phyloP scores from a whole-genome alignment of 495 filamentous ascomycete genomes.

The Opeltia flavorubescens region DNA sequence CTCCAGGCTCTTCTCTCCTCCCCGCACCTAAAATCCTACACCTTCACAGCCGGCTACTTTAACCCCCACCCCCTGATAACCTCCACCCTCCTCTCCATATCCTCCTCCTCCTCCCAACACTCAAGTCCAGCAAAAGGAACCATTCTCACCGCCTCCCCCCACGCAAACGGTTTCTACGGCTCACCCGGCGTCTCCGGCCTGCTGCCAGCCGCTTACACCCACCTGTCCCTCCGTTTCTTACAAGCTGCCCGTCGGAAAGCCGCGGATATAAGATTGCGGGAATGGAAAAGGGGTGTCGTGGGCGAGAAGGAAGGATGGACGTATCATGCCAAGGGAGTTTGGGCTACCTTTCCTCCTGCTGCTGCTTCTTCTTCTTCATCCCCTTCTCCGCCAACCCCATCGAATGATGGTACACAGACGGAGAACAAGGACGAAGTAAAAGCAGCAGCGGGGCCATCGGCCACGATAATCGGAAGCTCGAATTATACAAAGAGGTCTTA shows the following conservation, averaged over 20 bases:
- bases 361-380: neutral
- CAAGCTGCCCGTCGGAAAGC: constrained; percentile 43
- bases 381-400: neutral
- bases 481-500: constrained; percentile 96
- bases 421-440: constrained; percentile 27
- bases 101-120: constrained; percentile 19
- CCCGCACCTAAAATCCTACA: constrained; percentile 60
- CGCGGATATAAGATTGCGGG: constrained; percentile 52
- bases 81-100: constrained; percentile 46
- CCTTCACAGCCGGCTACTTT: constrained; percentile 96
- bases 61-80: constrained; percentile 80
- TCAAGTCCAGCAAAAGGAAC: constrained; percentile 52
- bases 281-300: constrained; percentile 79
- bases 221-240: constrained; percentile 72
- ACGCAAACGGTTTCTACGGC: constrained; percentile 91
- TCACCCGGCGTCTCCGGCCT: constrained; percentile 79
- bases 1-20: constrained; percentile 55
- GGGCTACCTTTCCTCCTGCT: constrained; percentile 50
- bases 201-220: constrained; percentile 81
- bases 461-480: constrained; percentile 76
- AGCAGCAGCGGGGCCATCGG: constrained; percentile 40
- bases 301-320: constrained; percentile 79
- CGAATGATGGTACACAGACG: neutral
- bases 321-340: constrained; percentile 95
- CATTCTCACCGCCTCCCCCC: constrained; percentile 84